A percentile compares a stretch with the other conserved stretches of the same genome.
These are phyloP conservation scores for Hylodesmum podocarpum DNA, from an alignment of 306 rosid genomes.

Conservation along the genomic window DNA sequence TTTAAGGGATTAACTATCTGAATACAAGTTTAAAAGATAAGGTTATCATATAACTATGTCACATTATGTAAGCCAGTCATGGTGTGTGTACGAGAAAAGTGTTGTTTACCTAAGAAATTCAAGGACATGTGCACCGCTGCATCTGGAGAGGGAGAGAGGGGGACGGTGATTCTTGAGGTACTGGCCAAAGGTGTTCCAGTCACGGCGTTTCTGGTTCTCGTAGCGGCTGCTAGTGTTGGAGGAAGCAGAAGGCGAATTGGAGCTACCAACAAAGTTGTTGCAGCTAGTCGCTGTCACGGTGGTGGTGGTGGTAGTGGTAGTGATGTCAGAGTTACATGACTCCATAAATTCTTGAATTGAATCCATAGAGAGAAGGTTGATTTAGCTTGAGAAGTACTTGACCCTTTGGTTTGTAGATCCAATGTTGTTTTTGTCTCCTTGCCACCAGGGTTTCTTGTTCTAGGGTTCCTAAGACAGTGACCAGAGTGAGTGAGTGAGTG, in stretches of 20 bases:
- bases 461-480: slow-evolving; percentile 47
- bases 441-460: slow-evolving; percentile 35
- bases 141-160: slow-evolving; percentile 87
- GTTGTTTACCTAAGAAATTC: slow-evolving; percentile 66
- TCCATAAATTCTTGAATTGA: slow-evolving; percentile 72
- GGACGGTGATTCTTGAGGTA: slow-evolving; percentile 95
- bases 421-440: slow-evolving; percentile 13
- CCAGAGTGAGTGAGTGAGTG: slow-evolving; percentile 26
- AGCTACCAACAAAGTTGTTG: slow-evolving; percentile 30
- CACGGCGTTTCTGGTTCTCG: slow-evolving; percentile 95
- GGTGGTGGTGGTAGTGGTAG: neutral
- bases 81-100: neutral
- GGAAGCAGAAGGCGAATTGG: slow-evolving; percentile 47
- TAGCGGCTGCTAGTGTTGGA: slow-evolving; percentile 67
- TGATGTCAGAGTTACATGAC: slow-evolving; percentile 42
- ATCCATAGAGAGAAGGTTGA: slow-evolving; percentile 47
- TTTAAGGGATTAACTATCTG: no score
- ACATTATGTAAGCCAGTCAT: neutral
- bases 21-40: neutral
- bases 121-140: slow-evolving; percentile 98
- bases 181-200: slow-evolving; percentile 98
- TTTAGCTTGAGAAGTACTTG: neutral
- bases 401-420: slow-evolving; percentile 36
- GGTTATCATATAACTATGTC: neutral
- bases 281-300: neutral